Evolutionary conservation across 176 grass and related monocot genomes (phyloP), one percentile per base, ranked within the genome.

Genomic region (Oropetium thomaeum): DNA sequence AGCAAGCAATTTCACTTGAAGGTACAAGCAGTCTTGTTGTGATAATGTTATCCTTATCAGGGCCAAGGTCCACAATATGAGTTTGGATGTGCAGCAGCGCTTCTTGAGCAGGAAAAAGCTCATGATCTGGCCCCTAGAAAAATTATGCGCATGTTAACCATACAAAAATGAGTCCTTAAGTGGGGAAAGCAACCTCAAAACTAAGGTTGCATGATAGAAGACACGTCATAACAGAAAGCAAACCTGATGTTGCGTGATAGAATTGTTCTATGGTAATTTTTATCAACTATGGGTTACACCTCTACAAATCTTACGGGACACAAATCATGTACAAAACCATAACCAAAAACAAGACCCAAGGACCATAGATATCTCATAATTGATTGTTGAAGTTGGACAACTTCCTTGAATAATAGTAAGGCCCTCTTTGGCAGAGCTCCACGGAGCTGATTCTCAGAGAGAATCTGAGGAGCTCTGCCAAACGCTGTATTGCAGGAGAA

Each of bases 91-190:
- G 96, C 34, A 98, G 89, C 47, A 92, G 77, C 33, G 96, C 96
- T 75, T 98, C 96, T 68, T 98, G 96, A 74, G 96, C 91, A 32
- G 91, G 96, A 22, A 98, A 98, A 87, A 98, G 79, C 74, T 95
- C 96, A 61, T 92, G 79, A 47, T 92, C 91, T 76, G 91, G 91
- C 71, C 89, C 96, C 96, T 98, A 73, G 58, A 27, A 81, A 70
- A 65, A 74, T 16, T 42, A 77, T 44, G 45, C 31, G 34, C 52
- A 75, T 19, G 48, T 40, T 43, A 73, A 79, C 65, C 30, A 75
- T 30, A 84, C 38, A 67, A 60, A 68, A 62, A 71, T 53, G 52
- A 49, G 45, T 49, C 52, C 7, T 29, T 7, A 26, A 11, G 35
- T 67, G 11, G 31, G 6, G 67, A 70, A 83, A 51, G 22, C 7